phyloP scores from a whole-genome alignment of 768 basidiomycete species.

The Agaricus bisporus region DNA sequence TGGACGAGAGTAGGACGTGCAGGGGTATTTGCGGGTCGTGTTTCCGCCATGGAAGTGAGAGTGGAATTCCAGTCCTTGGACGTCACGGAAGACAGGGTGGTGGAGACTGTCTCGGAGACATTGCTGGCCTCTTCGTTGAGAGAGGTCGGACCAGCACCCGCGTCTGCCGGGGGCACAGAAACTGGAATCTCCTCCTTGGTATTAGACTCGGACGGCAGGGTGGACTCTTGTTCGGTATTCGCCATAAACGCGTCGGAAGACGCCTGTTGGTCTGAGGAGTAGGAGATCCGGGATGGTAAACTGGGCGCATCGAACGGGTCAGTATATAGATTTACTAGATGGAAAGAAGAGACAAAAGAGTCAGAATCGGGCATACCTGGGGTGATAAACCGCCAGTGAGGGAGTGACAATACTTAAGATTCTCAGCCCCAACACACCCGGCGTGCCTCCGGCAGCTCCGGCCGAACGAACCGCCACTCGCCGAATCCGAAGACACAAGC shows the following conservation, averaged over 20 bases:
- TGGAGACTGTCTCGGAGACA: conserved; percentile 13
- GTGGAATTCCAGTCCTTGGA: conserved; percentile 12
- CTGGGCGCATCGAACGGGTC: conserved; percentile 7
- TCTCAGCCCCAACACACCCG: conserved; percentile 13
- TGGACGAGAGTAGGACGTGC: conserved; percentile 41
- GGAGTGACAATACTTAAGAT: conserved; percentile 18
- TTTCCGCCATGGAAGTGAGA: conserved; percentile 15
- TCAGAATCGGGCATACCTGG: conserved; percentile 26
- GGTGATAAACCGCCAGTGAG: conserved; percentile 15
- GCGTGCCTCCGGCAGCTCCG: conserved; percentile 15
- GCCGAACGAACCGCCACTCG: conserved; percentile 10
- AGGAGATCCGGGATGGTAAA: conserved; percentile 10
- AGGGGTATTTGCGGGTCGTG: conserved; percentile 21
- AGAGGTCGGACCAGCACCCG: conserved; percentile 18
- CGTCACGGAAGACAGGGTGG: conserved; percentile 10
- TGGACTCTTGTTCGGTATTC: conserved; percentile 46
- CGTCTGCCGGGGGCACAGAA: conserved; percentile 19
- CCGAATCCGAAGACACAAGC: conserved; percentile 11
- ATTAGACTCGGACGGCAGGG: conserved; percentile 39
- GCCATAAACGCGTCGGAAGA: conserved; percentile 82
- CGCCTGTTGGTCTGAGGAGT: conserved; percentile 30
- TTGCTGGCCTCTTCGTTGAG: conserved; percentile 15
- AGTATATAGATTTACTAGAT: not conserved
- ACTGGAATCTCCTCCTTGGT: conserved; percentile 23
- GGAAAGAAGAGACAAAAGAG: not conserved